Percentiles rank a stretch among this genome's conserved stretches.
phyloP scores from a whole-genome alignment of 2,329 filamentous ascomycete genomes.

The Penicillium sp. region DNA sequence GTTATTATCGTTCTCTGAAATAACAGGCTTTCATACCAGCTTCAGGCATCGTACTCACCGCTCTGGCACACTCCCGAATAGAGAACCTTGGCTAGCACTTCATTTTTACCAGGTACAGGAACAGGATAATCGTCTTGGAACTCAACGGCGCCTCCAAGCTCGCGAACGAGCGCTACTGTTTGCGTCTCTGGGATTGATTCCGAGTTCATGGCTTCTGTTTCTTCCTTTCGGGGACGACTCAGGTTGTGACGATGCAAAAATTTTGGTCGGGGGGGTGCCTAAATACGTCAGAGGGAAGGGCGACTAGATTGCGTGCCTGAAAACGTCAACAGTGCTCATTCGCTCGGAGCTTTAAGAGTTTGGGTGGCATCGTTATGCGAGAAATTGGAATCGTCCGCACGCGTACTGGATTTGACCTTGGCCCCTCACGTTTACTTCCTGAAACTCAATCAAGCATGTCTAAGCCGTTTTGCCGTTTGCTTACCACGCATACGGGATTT shows the following conservation, averaged over 20 bases:
- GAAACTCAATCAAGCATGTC: background rate
- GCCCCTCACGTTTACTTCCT: background rate
- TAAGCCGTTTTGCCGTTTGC: background rate
- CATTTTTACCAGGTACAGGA: conserved; percentile 40
- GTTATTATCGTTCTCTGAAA: background rate
- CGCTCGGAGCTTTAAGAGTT: background rate
- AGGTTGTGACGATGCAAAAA: background rate
- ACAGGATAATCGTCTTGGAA: conserved; percentile 48
- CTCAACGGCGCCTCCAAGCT: conserved; percentile 44
- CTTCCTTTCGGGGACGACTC: background rate
- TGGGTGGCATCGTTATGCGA: background rate
- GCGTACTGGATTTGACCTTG: background rate
- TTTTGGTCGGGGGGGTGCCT: background rate
- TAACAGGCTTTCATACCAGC: background rate
- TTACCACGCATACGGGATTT: background rate
- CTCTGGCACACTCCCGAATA: conserved; percentile 51
- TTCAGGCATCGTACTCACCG: conserved; percentile 30
- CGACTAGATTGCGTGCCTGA: background rate
- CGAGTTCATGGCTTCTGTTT: background rate
- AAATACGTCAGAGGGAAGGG: background rate
- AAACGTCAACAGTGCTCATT: background rate
- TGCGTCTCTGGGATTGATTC: conserved; percentile 30
- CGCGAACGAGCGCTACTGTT: conserved; percentile 46
- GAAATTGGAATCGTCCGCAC: background rate
- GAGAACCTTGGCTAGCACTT: conserved; percentile 50